Conservation (phyloP, 2,329 filamentous ascomycete genomes). For the Pyricularia sp. region DNA sequence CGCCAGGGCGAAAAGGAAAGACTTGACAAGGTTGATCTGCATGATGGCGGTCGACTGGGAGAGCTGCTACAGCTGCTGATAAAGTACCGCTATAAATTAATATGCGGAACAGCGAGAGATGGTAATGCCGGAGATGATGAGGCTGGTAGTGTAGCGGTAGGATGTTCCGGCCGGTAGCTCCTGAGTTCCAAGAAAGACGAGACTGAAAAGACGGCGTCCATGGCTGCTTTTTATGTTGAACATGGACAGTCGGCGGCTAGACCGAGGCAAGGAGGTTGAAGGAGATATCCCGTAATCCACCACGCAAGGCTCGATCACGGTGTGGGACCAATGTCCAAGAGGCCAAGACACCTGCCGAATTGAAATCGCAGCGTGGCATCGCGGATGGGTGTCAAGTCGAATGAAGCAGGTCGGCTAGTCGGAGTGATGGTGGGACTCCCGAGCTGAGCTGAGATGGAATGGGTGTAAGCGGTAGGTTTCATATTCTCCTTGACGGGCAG, state of each 20-base stretch:
- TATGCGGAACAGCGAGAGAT: neutral
- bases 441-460: neutral
- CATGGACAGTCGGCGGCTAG: neutral
- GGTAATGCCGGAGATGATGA: neutral
- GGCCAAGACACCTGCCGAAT: neutral
- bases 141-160: neutral
- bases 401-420: neutral
- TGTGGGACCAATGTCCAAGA: neutral
- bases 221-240: neutral
- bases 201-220: neutral
- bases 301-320: neutral
- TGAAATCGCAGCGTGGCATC: neutral
- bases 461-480: neutral
- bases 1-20: conserved; percentile 1
- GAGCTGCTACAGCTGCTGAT: neutral
- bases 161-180: neutral
- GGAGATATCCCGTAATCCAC: neutral
- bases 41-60: neutral
- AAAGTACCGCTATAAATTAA: neutral
- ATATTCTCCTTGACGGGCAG: neutral
- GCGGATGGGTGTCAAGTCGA: neutral
- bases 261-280: neutral
- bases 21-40: conserved; percentile 1
- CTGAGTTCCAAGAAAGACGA: neutral
- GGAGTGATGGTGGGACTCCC: neutral